Evolutionary conservation across 176 grass and related monocot species (phyloP), one percentile per base, ranked within the genome.

Genomic region (Aechmea fasciata): DNA sequence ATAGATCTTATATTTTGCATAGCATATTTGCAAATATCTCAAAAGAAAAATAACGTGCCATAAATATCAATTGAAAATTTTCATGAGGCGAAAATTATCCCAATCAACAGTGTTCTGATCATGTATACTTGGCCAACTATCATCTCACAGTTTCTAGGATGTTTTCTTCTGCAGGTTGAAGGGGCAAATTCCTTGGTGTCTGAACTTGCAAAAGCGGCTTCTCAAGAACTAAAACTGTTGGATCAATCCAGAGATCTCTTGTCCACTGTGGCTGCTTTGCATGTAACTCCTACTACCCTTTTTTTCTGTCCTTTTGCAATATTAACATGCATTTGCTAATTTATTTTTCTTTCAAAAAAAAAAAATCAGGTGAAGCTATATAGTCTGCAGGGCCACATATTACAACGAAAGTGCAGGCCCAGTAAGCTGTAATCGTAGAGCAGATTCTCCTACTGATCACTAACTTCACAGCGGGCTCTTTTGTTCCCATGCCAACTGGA

Each of bases 241-340:
- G 73, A 88, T 13, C 89, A 99, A 72, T 99, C 89, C 50, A 92
- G 89, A 77, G 89, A 99, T 77, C 79, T 99, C 59, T 72, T 93
- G 75, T 93, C 94, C 71, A 78, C 67, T 3, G 84, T 99, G 24
- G 79, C 89, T 50, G 74, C 87, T 26, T 85, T 93, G 84, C 86
- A 99, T 17, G 89, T 93, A 83, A 99, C 84, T 75, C 28, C 67
- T 70, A 19, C 69, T 13, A 0, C 1, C 3, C 2, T 69, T 71
- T 12, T 3, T 4, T 77, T 71, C 17, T 48, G 22, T 28, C 26
- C 50, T 29, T 48, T 1, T 14, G 24, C 26, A 41, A 52, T 28
- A 74, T 14, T 54, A 17, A 62, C 47, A 63, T 66, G 50, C 63
- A 54, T 50, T 59, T 33, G 7, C 47, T 13, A 65, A 47, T 73